A percentile compares a stretch with the other conserved stretches of the same genome.
Conservation (phyloP, 2,329 filamentous ascomycete genomes). For the Epichloe baconii region DNA sequence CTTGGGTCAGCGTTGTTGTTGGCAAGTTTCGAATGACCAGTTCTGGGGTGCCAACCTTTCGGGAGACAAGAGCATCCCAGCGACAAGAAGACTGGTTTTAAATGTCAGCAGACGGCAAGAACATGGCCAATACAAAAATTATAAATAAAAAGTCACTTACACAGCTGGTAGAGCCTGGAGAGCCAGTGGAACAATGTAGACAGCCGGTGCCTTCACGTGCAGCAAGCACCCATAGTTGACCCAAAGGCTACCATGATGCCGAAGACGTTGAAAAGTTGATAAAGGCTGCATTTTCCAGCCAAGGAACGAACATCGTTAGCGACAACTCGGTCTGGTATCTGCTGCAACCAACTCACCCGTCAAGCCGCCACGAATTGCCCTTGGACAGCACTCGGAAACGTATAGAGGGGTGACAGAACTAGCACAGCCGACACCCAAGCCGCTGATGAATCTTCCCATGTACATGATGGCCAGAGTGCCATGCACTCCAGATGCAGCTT, state of each 20-base stretch:
- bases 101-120: neutral
- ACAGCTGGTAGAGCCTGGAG: slow-evolving; percentile 53
- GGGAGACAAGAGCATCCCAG: slow-evolving; percentile 47
- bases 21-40: no score
- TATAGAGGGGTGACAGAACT: slow-evolving; percentile 32
- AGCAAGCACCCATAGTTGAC: slow-evolving; percentile 40
- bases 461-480: slow-evolving; percentile 52
- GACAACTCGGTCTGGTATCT: neutral
- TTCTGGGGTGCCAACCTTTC: slow-evolving; percentile 21
- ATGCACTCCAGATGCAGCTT: slow-evolving; percentile 38
- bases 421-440: slow-evolving; percentile 36
- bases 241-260: slow-evolving; percentile 32
- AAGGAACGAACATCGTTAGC: neutral
- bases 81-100: slow-evolving; percentile 31
- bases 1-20: slow-evolving; percentile 10
- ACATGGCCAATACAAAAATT: neutral
- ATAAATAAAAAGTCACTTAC: slow-evolving; percentile 12
- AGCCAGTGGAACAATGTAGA: slow-evolving; percentile 49
- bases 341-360: slow-evolving; percentile 20
- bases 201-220: slow-evolving; percentile 31
- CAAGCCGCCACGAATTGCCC: slow-evolving; percentile 36
- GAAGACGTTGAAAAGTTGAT: slow-evolving; percentile 35
- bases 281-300: slow-evolving; percentile 19
- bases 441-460: slow-evolving; percentile 44
- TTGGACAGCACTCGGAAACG: slow-evolving; percentile 35